Evolutionary conservation across 2,329 filamentous ascomycete genomes (phyloP), one percentile per base, ranked within the genome.

Genomic region (Colletotrichum coccodes): DNA sequence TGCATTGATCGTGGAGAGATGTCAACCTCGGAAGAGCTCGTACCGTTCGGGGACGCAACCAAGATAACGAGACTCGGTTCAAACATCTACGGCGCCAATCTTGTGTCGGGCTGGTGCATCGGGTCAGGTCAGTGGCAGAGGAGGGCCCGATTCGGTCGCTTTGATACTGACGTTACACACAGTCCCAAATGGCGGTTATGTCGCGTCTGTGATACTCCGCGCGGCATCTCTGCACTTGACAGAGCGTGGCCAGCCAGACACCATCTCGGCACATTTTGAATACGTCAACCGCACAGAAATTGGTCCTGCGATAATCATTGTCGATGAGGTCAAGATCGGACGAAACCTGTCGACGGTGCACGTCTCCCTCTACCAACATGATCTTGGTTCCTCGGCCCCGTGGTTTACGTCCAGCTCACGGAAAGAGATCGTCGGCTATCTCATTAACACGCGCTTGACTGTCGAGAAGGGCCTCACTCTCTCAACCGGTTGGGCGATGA

Each of bases 181-280:
- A 81, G 80, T 85, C 16, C 83, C 83, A 3, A 83, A 86, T 64
- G 83, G 84, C 67, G 83, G 84, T 46, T 86, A 84, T 64, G 78
- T 84, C 1, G 79, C 82, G 5, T 77, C 79, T 18, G 76, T 80
- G 54, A 77, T 86, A 56, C 73, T 84, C 44, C 72, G 75, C 4
- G 79, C 77, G 3, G 79, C 79, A 8, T 74, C 71, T 14, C 66
- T 71, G 3, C 80, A 84, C 64, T 76, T 84, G 18, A 56, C 71
- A 18, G 58, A 73, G 1, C 74, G 75, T 3, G 71, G 74, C 21
- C 82, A 84, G 47, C 75, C 78, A 0, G 78, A 84, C 70, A 77
- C 81, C 3, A 70, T 84, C 23, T 76, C 79, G 2, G 78, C 78
- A 0, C 79, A 83, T 60, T 81, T 84, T 69, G 77, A 83, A 53